phyloP scores from a whole-genome alignment of 2,329 filamentous ascomycete species.

The Penicillium brasilianum region DNA sequence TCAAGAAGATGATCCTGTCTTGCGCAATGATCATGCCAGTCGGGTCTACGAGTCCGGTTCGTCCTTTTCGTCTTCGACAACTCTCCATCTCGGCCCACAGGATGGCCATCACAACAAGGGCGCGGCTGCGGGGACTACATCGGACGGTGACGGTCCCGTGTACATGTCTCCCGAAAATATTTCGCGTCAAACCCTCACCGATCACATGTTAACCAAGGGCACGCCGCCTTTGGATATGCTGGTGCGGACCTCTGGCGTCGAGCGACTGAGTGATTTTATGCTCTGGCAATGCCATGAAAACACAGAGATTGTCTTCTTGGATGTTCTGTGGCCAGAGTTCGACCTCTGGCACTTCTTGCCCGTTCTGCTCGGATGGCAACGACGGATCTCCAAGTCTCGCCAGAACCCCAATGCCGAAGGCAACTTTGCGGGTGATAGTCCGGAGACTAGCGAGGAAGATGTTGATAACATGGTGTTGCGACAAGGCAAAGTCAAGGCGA shows the following conservation, averaged over 20 bases:
- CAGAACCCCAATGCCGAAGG: conserved; percentile 64
- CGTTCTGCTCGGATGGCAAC: conserved; percentile 88
- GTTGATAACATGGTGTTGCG: conserved; percentile 27
- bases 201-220: conserved; percentile 85
- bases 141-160: conserved; percentile 35
- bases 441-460: conserved; percentile 36
- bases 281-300: conserved; percentile 96
- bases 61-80: conserved; percentile 54
- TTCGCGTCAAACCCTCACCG: conserved; percentile 77
- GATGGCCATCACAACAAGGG: conserved; percentile 43
- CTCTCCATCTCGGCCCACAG: conserved; percentile 50
- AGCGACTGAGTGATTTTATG: conserved; percentile 95
- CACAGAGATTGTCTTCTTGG: conserved; percentile 88
- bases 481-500: conserved; percentile 37
- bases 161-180: conserved; percentile 86
- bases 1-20: conserved; percentile 50
- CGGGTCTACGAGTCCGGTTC: conserved; percentile 42
- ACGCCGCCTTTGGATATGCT: conserved; percentile 90
- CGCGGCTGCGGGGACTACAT: conserved; percentile 39
- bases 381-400: conserved; percentile 66
- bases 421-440: conserved; percentile 60
- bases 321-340: conserved; percentile 95
- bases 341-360: conserved; percentile 92
- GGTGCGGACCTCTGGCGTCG: conserved; percentile 89
- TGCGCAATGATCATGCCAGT: conserved; percentile 28